Conservation (phyloP, 202 grass and related monocot genomes). For the Brachypodium distachyon region DNA sequence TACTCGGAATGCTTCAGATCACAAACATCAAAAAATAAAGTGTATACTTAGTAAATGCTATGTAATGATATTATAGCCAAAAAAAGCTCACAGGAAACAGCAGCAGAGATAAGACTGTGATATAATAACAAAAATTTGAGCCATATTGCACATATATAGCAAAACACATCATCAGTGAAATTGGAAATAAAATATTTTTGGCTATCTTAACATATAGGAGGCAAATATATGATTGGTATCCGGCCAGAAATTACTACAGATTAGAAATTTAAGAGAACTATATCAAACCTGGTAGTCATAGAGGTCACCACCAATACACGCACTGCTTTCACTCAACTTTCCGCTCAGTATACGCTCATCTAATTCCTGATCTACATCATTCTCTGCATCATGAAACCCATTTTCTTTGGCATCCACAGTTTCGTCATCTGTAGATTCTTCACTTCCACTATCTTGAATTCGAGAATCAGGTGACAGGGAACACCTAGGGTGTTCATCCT, state of each 20-base stretch:
- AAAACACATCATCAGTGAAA: background rate
- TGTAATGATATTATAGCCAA: background rate
- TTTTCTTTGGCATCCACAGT: conserved; percentile 66
- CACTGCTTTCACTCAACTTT: conserved; percentile 93
- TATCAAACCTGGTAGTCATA: conserved; percentile 82
- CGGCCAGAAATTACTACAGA: background rate
- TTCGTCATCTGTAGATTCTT: conserved; percentile 73
- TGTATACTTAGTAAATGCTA: background rate
- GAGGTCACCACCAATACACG: conserved; percentile 54
- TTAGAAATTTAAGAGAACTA: conserved; percentile 25
- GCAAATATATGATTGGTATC: background rate
- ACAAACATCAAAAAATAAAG: background rate
- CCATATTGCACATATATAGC: background rate
- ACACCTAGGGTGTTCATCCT: conserved; percentile 75
- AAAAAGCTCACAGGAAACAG: background rate
- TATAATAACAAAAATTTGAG: background rate
- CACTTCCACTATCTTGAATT: conserved; percentile 73
- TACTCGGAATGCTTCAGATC: background rate
- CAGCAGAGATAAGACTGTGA: background rate
- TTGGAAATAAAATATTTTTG: background rate
- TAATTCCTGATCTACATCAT: conserved; percentile 82
- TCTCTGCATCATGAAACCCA: conserved; percentile 90
- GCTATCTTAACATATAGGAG: background rate
- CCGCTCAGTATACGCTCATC: conserved; percentile 62
- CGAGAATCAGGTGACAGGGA: conserved; percentile 84